Percentiles rank a stretch among this genome's conserved stretches.
These are phyloP conservation scores for Citrus reticulata DNA, from an alignment of 345 rosid species.

Conservation along the genomic window DNA sequence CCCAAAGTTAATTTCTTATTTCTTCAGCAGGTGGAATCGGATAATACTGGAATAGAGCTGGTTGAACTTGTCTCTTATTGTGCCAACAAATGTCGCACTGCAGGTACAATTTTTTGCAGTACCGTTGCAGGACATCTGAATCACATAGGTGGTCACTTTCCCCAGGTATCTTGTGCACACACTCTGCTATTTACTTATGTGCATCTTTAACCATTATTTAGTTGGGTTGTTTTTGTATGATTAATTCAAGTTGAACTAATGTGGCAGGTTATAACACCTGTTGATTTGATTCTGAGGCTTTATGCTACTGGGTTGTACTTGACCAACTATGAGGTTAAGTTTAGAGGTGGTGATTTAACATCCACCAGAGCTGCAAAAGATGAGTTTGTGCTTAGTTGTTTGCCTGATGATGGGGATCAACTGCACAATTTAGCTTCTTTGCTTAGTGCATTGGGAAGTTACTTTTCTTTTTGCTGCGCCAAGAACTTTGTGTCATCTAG, in stretches of 20 bases:
- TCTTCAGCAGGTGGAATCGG: constrained; percentile 46
- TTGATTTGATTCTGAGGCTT: constrained; percentile 55
- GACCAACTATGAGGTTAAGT: constrained; percentile 28
- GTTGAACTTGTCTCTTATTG: constrained; percentile 68
- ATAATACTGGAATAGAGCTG: constrained; percentile 40
- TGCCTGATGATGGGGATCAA: constrained; percentile 41
- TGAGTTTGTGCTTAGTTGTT: constrained; percentile 32
- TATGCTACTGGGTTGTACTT: constrained; percentile 62
- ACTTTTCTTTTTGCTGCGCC: constrained; percentile 32
- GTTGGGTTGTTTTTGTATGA: constrained; percentile 16
- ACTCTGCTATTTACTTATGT: constrained; percentile 13
- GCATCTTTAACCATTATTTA: constrained; percentile 6
- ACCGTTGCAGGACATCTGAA: constrained; percentile 48
- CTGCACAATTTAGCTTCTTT: constrained; percentile 39
- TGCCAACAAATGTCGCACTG: constrained; percentile 56
- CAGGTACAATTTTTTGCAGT: constrained; percentile 38
- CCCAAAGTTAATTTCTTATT: background rate
- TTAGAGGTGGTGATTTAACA: constrained; percentile 25
- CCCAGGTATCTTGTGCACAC: constrained; percentile 46
- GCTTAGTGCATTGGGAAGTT: constrained; percentile 41
- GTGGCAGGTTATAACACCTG: constrained; percentile 56
- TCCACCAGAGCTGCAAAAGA: constrained; percentile 30
- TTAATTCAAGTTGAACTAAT: constrained; percentile 18
- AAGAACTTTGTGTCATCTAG: constrained; percentile 21
- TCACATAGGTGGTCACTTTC: constrained; percentile 35